These are phyloP conservation scores for Staphylotrichum longicolle DNA, from an alignment of 495 filamentous ascomycete species.

Conservation along the genomic window DNA sequence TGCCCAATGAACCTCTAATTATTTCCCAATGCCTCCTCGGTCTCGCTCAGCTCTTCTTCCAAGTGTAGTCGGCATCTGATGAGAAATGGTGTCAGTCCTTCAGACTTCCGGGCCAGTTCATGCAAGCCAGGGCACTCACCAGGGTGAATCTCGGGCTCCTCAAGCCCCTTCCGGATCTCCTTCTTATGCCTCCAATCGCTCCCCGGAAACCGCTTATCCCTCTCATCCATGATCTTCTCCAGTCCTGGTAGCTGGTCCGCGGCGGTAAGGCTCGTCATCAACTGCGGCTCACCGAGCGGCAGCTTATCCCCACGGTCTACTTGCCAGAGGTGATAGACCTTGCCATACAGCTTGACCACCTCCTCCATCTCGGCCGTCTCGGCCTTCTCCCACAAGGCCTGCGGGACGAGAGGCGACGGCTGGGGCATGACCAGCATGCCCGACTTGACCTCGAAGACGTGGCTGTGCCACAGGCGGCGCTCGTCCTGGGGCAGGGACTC, in stretches of 20 bases:
- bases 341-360: constrained; percentile 72
- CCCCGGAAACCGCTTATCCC: constrained; percentile 63
- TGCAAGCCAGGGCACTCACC: constrained; percentile 26
- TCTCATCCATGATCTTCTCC: constrained; percentile 56
- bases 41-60: constrained; percentile 16
- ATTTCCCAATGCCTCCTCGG: too few species aligned
- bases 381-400: constrained; percentile 66
- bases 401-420: constrained; percentile 49
- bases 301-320: constrained; percentile 74
- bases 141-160: constrained; percentile 57
- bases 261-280: constrained; percentile 73
- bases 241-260: constrained; percentile 58
- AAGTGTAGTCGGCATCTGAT: constrained; percentile 24
- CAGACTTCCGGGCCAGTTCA: too few species aligned
- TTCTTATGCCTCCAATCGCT: constrained; percentile 60
- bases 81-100: too few species aligned
- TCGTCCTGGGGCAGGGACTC: constrained; percentile 62
- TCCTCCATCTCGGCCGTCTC: constrained; percentile 80
- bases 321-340: constrained; percentile 90
- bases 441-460: constrained; percentile 84
- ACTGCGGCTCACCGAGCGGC: constrained; percentile 68
- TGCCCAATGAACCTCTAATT: too few species aligned
- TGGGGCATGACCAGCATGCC: constrained; percentile 85
- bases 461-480: constrained; percentile 72
- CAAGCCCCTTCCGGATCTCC: constrained; percentile 60